phyloP scores from a whole-genome alignment of 2,329 filamentous ascomycete species.

The Plenodomus biglobosus region DNA sequence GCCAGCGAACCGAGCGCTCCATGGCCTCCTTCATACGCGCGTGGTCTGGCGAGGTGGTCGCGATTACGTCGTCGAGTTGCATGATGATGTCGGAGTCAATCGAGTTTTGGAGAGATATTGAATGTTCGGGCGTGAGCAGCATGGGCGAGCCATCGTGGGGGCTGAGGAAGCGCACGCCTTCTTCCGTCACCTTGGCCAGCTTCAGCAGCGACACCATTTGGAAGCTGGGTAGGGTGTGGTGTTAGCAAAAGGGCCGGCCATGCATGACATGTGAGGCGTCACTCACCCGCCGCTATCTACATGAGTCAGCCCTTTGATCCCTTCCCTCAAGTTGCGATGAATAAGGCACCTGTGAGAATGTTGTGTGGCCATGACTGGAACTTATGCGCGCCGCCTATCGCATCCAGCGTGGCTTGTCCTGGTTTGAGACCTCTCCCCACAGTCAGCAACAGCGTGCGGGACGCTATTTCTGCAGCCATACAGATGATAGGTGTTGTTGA shows the following conservation, averaged over 20 bases:
- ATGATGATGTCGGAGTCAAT: conserved; percentile 99
- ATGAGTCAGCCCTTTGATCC: conserved; percentile 26
- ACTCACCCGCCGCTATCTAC: conserved; percentile 52
- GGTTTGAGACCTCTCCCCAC: conserved; percentile 73
- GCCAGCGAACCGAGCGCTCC: conserved; percentile 91
- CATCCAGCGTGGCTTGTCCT: conserved; percentile 83
- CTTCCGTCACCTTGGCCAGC: conserved; percentile 89
- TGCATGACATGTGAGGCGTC: conserved; percentile 17
- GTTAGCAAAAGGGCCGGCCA: conserved; percentile 30
- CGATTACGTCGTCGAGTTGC: conserved; percentile 98
- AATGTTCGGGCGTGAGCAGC: conserved; percentile 96
- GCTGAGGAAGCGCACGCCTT: conserved; percentile 93
- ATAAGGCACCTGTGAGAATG: conserved; percentile 69
- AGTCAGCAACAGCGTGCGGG: conserved; percentile 18
- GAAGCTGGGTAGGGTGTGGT: conserved; percentile 62
- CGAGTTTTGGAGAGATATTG: conserved; percentile 91
- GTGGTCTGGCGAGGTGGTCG: conserved; percentile 88
- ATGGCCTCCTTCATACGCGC: conserved; percentile 91
- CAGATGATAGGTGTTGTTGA: conserved; percentile 98
- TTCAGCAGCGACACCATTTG: conserved; percentile 98
- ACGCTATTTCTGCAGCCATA: conserved; percentile 26
- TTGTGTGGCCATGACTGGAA: conserved; percentile 95
- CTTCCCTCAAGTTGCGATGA: background rate
- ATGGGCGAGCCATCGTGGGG: conserved; percentile 94
- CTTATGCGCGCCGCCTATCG: conserved; percentile 88